These are phyloP conservation scores for Amanita muscaria DNA, from an alignment of 768 basidiomycete species.

Conservation along the genomic window DNA sequence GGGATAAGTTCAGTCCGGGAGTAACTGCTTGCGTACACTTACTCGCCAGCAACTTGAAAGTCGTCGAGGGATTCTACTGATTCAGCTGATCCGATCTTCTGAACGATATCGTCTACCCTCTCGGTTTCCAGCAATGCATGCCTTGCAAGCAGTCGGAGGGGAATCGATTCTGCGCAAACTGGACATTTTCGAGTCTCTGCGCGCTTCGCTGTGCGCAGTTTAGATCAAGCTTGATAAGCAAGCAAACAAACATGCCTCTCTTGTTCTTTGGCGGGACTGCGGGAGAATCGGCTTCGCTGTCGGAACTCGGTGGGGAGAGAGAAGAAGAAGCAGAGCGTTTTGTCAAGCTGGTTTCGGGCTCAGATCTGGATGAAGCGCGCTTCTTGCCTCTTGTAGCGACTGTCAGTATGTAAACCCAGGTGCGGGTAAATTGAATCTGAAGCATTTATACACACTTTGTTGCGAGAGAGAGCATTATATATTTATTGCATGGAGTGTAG, in stretches of 20 bases:
- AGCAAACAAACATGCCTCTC: conserved; percentile 33
- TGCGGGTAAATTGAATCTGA: neutral
- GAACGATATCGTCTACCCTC: conserved; percentile 60
- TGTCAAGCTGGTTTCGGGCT: conserved; percentile 8
- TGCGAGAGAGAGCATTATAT: conserved; percentile 3
- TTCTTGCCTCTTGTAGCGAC: conserved; percentile 38
- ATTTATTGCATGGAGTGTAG: neutral
- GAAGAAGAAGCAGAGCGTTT: conserved; percentile 20
- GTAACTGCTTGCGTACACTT: conserved; percentile 16
- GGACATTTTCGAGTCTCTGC: conserved; percentile 73
- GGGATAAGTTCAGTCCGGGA: neutral
- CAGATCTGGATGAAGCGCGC: conserved; percentile 28
- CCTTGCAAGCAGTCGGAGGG: conserved; percentile 56
- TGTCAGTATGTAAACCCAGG: conserved; percentile 3
- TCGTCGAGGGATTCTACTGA: conserved; percentile 35
- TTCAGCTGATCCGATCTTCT: conserved; percentile 52
- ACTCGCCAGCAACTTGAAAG: conserved; percentile 40
- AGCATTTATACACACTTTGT: conserved; percentile 24
- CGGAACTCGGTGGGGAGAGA: conserved; percentile 20
- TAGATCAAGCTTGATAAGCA: neutral
- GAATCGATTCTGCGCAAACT: conserved; percentile 64
- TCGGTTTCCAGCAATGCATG: conserved; percentile 62
- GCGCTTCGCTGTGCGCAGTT: conserved; percentile 41
- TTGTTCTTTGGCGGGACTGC: conserved; percentile 27
- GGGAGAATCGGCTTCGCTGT: neutral